Evolutionary conservation across 2,329 filamentous ascomycete genomes (phyloP), one percentile per base, ranked within the genome.

Genomic region (Tolypocladium inflatum): DNA sequence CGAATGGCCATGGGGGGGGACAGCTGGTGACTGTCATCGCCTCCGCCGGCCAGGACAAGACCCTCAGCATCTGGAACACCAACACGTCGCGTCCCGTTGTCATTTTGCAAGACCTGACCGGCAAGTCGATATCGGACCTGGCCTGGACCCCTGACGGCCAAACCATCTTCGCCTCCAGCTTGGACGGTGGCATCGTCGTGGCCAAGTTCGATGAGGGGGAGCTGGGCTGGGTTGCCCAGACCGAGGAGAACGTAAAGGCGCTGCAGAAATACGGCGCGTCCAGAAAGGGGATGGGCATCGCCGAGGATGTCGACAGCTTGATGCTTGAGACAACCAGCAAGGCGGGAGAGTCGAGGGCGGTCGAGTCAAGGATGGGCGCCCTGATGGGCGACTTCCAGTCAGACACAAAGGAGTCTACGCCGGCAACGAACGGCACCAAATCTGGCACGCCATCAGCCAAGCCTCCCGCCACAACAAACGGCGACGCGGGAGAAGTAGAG

Each of bases 361-460:
- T 93, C 0, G 90, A 99, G 73, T 94, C 91, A 2, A 85, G 93
- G 63, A 99, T 99, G 94, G 94, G 94, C 15, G 93, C 93, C n/a
- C 75, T 99, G 42, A 99, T 99, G 94, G 93, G 93, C 7, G 92
- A 96, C 68, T 81, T 82, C 21, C 80, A 80, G 2, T 72, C 81
- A 4, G 78, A 80, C 5, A 83, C 84, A 4, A 83, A 84, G 45
- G 76, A 78, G 55, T 70, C 74, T 10, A 71, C 74, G 5, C 71
- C 76, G 56, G 75, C 70, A n/a, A 73, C 75, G 33, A 83, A 82
- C 57, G 80, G 80, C 0, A 76, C 70, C 71, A 90, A 80, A 62
- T 61, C 70, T 4, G 62, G 65, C 21, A 67, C 59, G 21, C 60
- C 62, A 9, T 70, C 72, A 1, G 66, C 73, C 4, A 79, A 74